Conservation (phyloP, 352 stramenopile species). For the Pythium sp. region DNA sequence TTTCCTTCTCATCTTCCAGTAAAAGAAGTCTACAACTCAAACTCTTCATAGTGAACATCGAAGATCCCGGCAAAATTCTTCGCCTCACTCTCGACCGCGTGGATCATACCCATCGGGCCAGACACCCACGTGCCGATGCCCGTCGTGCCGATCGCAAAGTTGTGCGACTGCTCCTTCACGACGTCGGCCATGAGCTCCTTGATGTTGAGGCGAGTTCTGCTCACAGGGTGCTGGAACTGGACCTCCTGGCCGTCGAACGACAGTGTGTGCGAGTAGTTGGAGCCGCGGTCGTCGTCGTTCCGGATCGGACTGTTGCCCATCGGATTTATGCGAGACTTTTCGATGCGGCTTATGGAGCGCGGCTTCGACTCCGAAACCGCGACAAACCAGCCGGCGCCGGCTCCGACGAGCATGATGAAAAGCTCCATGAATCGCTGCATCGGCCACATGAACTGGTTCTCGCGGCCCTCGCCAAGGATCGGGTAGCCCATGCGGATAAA, state of each 20-base stretch:
- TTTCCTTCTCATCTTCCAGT: not conserved
- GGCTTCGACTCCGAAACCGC: conserved; percentile 64
- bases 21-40: conserved; percentile 74
- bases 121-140: conserved; percentile 83
- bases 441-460: conserved; percentile 81
- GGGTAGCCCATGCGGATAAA: conserved; percentile 74
- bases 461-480: conserved; percentile 49
- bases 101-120: conserved; percentile 78
- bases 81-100: conserved; percentile 69
- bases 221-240: conserved; percentile 73
- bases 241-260: conserved; percentile 78
- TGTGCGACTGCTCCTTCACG: conserved; percentile 84
- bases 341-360: conserved; percentile 69
- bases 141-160: conserved; percentile 78
- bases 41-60: conserved; percentile 87
- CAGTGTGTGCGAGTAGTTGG: conserved; percentile 73
- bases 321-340: conserved; percentile 68
- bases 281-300: conserved; percentile 41
- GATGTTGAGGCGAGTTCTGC: conserved; percentile 64
- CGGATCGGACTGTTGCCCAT: conserved; percentile 31
- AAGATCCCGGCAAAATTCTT: conserved; percentile 82
- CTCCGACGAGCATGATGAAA: conserved; percentile 66
- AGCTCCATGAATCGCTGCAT: conserved; percentile 78
- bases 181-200: conserved; percentile 76
- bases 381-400: conserved; percentile 54